Conservation (phyloP, 768 basidiomycete species). For the Auriscalpium orientale region DNA sequence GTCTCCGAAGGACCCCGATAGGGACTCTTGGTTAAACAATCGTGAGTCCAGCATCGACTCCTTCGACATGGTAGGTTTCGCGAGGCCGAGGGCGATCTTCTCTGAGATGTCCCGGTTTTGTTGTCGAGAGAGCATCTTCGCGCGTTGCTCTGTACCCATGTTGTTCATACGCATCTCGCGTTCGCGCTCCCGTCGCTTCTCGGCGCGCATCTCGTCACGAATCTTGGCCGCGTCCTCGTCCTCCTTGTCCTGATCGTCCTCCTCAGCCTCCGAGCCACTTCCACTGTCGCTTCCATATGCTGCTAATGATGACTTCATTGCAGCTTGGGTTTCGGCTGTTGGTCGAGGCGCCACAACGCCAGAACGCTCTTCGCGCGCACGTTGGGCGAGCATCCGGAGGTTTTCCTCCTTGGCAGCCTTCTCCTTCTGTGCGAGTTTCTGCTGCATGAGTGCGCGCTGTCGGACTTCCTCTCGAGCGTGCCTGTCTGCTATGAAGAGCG, state of each 20-base stretch:
- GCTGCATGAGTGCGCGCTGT: constrained; percentile 95
- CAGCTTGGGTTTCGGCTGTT: constrained; percentile 58
- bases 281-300: constrained; percentile 82
- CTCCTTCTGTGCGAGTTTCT: constrained; percentile 97
- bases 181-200: constrained; percentile 91
- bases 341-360: constrained; percentile 66
- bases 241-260: constrained; percentile 36
- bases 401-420: constrained; percentile 96
- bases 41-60: constrained; percentile 97
- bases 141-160: constrained; percentile 95
- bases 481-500: constrained; percentile 89
- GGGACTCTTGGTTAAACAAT: constrained; percentile 92
- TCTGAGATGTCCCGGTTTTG: constrained; percentile 99
- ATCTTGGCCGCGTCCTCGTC: constrained; percentile 79
- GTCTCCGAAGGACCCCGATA: constrained; percentile 74
- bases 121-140: constrained; percentile 90
- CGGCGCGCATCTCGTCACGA: constrained; percentile 83
- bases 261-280: constrained; percentile 49
- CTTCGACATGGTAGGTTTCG: constrained; percentile 93
- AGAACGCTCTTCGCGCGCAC: constrained; percentile 88
- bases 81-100: constrained; percentile 95
- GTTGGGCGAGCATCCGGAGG: constrained; percentile 86
- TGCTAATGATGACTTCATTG: constrained; percentile 68
- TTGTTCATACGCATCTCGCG: constrained; percentile 98
- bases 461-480: constrained; percentile 98